Conservation (phyloP, 2,329 filamentous ascomycete species). For the Claviceps sp. region DNA sequence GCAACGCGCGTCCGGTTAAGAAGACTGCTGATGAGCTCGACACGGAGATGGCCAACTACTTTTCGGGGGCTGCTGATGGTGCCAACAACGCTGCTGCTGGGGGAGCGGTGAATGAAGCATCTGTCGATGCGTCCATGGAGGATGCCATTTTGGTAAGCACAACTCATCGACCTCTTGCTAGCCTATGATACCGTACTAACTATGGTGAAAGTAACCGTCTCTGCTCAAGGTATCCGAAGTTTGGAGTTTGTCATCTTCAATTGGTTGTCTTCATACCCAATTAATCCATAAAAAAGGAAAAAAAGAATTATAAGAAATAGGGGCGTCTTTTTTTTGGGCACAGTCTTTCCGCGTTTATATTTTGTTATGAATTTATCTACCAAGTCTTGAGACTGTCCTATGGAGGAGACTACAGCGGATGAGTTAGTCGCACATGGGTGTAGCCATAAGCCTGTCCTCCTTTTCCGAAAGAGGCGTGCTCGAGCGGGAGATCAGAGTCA, state of each 20-base stretch:
- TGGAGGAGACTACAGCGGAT: neutral
- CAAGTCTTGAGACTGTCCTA: neutral
- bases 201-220: neutral
- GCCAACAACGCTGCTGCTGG: slow-evolving; percentile 32
- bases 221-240: neutral
- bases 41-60: slow-evolving; percentile 96
- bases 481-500: neutral
- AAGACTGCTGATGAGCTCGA: slow-evolving; percentile 95
- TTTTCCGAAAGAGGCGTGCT: neutral
- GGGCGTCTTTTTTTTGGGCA: neutral
- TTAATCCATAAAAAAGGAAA: neutral
- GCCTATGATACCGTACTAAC: neutral
- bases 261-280: slow-evolving; percentile 5
- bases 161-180: neutral
- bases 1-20: slow-evolving; percentile 54
- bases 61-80: slow-evolving; percentile 38
- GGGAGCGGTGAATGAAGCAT: slow-evolving; percentile 26
- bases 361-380: neutral
- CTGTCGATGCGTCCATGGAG: slow-evolving; percentile 50
- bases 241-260: neutral
- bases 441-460: too few relatives aligned
- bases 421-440: neutral
- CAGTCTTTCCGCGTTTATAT: neutral
- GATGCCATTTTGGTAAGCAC: slow-evolving; percentile 43
- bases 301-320: neutral